Evolutionary conservation across 225 moss, liverwort and hornwort species (phyloP).

Genomic region (Takakia lepidozioides): DNA sequence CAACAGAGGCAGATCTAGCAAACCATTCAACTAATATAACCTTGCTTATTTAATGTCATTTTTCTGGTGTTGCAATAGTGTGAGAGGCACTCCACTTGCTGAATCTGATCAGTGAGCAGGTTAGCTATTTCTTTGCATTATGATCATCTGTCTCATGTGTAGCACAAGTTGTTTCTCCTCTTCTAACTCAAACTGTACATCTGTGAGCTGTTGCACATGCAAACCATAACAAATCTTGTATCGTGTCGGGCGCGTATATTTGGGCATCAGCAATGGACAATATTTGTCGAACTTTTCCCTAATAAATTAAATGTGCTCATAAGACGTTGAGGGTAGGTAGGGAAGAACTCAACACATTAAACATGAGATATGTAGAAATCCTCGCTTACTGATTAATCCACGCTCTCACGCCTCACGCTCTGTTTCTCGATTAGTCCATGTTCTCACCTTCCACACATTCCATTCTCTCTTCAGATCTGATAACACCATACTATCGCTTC

Average conservation of each 20-base stretch:
- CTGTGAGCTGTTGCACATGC: constrained; percentile 65
- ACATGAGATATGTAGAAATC: too few relatives aligned
- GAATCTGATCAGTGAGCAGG: constrained; percentile 43
- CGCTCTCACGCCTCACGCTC: too few relatives aligned
- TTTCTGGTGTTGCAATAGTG: constrained; percentile 6
- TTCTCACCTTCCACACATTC: too few relatives aligned
- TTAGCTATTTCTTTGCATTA: constrained; percentile 34
- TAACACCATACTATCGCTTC: too few relatives aligned
- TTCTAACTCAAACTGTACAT: constrained; percentile 61
- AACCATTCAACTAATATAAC: not conserved
- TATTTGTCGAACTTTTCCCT: too few relatives aligned
- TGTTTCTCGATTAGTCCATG: too few relatives aligned
- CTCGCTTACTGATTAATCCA: too few relatives aligned
- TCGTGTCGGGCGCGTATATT: not conserved
- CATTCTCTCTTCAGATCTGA: too few relatives aligned
- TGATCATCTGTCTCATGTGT: constrained; percentile 35
- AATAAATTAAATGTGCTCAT: too few relatives aligned
- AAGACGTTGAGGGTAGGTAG: too few relatives aligned
- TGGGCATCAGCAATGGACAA: too few relatives aligned
- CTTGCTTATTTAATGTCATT: not conserved
- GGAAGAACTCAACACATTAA: too few relatives aligned
- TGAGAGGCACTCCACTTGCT: constrained; percentile 35
- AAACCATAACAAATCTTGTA: constrained; percentile 1
- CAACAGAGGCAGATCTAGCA: not conserved
- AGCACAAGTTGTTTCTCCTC: constrained; percentile 55